Evolutionary conservation across 495 filamentous ascomycete species (phyloP).

Genomic region (Neurospora tetraspora): DNA sequence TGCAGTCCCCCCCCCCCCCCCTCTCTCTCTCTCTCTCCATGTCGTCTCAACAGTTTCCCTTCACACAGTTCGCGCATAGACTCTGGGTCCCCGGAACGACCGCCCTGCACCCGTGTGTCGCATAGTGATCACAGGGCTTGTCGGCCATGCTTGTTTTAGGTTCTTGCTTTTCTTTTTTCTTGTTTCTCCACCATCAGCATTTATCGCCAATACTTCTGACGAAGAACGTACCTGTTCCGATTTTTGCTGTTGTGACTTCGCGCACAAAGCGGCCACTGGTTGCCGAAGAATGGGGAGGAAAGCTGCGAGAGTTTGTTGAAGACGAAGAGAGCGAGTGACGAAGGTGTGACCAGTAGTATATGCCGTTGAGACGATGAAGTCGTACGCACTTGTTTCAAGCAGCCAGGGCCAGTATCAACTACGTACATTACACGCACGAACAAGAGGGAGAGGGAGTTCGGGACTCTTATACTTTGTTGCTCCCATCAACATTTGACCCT

Average conservation of each 20-base stretch:
- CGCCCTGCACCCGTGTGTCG: constrained; percentile 6
- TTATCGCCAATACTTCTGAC: background rate
- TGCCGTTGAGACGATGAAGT: background rate
- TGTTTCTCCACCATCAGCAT: background rate
- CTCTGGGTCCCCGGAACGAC: constrained; percentile 1
- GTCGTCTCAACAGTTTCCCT: constrained; percentile 2
- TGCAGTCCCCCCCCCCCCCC: background rate
- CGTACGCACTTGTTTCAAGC: background rate
- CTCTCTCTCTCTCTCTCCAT: background rate
- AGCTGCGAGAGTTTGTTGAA: background rate
- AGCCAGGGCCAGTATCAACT: background rate
- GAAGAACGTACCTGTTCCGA: background rate
- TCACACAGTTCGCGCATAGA: constrained; percentile 13
- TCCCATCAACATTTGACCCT: background rate
- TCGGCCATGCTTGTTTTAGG: constrained; percentile 6
- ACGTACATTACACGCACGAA: background rate
- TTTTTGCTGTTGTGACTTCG: background rate
- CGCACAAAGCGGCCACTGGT: background rate
- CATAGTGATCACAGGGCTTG: constrained; percentile 17
- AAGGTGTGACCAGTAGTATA: background rate
- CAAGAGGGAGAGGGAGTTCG: background rate
- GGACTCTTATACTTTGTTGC: background rate
- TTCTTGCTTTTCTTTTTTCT: background rate
- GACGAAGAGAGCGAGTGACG: background rate
- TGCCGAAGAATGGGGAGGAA: too few relatives aligned